Evolutionary conservation across 495 filamentous ascomycete species (phyloP).

Genomic region (Lentithecium fluviatile): DNA sequence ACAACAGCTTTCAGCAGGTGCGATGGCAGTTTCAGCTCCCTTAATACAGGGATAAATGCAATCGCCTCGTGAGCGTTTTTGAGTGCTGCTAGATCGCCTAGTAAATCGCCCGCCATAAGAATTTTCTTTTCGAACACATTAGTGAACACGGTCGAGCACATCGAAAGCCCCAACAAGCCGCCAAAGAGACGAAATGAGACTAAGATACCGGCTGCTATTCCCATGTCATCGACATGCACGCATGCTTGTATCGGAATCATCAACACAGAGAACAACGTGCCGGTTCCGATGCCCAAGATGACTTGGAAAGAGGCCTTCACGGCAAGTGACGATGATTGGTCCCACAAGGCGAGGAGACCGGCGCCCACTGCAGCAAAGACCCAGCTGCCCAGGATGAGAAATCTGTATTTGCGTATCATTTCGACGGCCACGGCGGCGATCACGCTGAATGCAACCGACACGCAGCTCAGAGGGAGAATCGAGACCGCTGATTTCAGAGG

Average conservation of each 20-base stretch:
- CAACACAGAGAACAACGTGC: slow-evolving; percentile 23
- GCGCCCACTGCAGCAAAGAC: slow-evolving; percentile 28
- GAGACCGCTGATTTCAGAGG: slow-evolving; percentile 16
- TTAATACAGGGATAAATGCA: slow-evolving; percentile 17
- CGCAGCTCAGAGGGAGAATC: slow-evolving; percentile 7
- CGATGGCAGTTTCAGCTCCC: not conserved
- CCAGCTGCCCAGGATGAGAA: slow-evolving; percentile 37
- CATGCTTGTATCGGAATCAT: slow-evolving; percentile 44
- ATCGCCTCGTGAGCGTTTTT: slow-evolving; percentile 9
- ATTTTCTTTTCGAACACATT: slow-evolving; percentile 35
- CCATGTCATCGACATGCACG: slow-evolving; percentile 44
- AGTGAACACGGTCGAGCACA: slow-evolving; percentile 40
- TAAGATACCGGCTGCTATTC: slow-evolving; percentile 43
- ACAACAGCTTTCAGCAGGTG: not conserved
- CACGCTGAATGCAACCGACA: slow-evolving; percentile 30
- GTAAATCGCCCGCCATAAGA: not conserved
- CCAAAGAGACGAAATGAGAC: slow-evolving; percentile 47
- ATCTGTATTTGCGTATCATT: slow-evolving; percentile 32
- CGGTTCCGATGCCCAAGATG: slow-evolving; percentile 40
- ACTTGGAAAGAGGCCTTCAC: slow-evolving; percentile 36
- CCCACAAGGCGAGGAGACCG: slow-evolving; percentile 36
- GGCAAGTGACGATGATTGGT: not conserved
- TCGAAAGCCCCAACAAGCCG: slow-evolving; percentile 44
- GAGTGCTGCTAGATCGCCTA: not conserved
- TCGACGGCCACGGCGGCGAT: slow-evolving; percentile 35